Conservation (phyloP, 805 yeast species). For the Zygosaccharomyces pseudorouxii region DNA sequence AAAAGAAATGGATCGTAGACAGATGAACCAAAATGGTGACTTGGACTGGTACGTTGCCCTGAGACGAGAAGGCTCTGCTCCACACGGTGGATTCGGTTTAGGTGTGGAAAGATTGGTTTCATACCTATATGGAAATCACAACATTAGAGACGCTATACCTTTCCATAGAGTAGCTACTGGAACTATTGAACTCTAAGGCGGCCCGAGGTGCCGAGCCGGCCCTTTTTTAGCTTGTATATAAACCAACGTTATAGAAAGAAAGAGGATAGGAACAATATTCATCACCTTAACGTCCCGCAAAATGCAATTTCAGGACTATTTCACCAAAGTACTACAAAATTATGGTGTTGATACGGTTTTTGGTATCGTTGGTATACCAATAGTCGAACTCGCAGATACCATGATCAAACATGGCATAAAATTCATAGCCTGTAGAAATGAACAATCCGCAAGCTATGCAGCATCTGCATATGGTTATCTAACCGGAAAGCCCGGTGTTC, state of each 20-base stretch:
- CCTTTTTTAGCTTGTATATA: conserved; percentile 4
- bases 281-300: too few relatives aligned
- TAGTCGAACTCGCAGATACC: conserved; percentile 65
- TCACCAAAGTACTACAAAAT: conserved; percentile 44
- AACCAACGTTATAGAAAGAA: background rate
- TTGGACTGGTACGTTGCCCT: conserved; percentile 78
- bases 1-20: conserved; percentile 46
- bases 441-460: conserved; percentile 72
- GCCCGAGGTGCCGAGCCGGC: conserved; percentile 7
- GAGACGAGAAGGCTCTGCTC: conserved; percentile 73
- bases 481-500: conserved; percentile 60
- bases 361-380: conserved; percentile 74
- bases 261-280: too few relatives aligned
- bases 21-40: conserved; percentile 51
- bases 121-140: conserved; percentile 67
- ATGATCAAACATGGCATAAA: conserved; percentile 48
- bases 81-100: conserved; percentile 97
- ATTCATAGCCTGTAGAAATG: conserved; percentile 62
- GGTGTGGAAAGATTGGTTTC: conserved; percentile 85
- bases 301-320: conserved; percentile 19
- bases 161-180: conserved; percentile 72
- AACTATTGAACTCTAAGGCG: conserved; percentile 24
- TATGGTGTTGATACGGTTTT: conserved; percentile 55
- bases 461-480: conserved; percentile 67
- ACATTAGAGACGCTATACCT: conserved; percentile 80